A percentile compares a stretch with the other conserved stretches of the same genome.
phyloP scores from a whole-genome alignment of 352 stramenopile species.

The Pythium sp. region DNA sequence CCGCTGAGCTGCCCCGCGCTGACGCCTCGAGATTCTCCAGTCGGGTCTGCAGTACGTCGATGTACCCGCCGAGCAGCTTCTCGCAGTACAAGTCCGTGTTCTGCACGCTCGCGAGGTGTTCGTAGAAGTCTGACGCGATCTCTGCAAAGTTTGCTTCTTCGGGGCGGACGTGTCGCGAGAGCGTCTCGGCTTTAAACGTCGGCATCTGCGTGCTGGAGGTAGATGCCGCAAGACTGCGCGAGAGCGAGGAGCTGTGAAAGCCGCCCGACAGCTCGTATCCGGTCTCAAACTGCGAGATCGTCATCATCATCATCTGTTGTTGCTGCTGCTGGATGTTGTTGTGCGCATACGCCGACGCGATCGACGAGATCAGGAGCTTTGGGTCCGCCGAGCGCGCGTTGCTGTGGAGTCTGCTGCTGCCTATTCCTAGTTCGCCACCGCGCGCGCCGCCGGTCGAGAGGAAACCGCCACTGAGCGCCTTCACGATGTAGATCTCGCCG shows the following conservation, averaged over 20 bases:
- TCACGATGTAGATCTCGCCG: conserved; percentile 68
- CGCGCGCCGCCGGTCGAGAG: background rate
- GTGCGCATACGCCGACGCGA: conserved; percentile 58
- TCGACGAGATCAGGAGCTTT: conserved; percentile 69
- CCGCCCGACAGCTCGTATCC: conserved; percentile 30
- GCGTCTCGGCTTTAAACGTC: conserved; percentile 30
- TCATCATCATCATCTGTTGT: conserved; percentile 11
- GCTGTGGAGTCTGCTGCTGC: conserved; percentile 4
- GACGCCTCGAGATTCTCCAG: conserved; percentile 51
- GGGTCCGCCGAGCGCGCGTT: conserved; percentile 25
- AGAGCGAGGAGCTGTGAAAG: conserved; percentile 46
- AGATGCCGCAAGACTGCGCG: conserved; percentile 15
- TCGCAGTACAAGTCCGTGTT: conserved; percentile 74
- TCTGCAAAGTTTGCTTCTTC: conserved; percentile 77
- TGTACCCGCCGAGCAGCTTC: conserved; percentile 72
- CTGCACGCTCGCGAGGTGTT: conserved; percentile 61
- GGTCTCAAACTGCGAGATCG: conserved; percentile 14
- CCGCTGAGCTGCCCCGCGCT: conserved; percentile 14
- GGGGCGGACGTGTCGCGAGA: conserved; percentile 61
- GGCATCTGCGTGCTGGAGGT: conserved; percentile 8
- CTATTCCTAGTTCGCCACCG: conserved; percentile 1
- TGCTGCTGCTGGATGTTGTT: conserved; percentile 13
- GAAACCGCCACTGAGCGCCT: conserved; percentile 21
- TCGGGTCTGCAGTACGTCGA: conserved; percentile 66
- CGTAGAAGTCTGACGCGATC: conserved; percentile 75